Conservation (phyloP, 2,329 filamentous ascomycete species). For the Xylaria multiplex region DNA sequence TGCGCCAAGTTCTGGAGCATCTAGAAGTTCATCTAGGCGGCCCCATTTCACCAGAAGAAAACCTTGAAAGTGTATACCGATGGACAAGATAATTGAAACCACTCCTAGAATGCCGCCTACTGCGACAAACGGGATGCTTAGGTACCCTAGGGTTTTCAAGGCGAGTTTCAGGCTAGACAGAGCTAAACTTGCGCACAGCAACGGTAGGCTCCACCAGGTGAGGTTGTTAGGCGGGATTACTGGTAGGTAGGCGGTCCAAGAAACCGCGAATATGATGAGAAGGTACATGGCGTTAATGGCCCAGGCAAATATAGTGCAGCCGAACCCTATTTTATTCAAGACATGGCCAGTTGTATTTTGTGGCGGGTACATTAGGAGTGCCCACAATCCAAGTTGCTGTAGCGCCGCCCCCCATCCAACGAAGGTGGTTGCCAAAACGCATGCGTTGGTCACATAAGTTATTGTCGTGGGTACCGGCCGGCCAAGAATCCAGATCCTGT, state of each 20-base stretch:
- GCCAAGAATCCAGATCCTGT: no score
- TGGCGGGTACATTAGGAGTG: neutral
- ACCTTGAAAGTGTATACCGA: no score
- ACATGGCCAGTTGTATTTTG: no score
- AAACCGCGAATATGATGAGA: neutral
- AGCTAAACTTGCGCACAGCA: neutral
- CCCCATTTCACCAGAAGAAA: no score
- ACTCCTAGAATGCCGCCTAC: neutral
- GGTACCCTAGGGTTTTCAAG: neutral
- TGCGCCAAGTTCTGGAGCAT: no score
- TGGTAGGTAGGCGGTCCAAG: no score
- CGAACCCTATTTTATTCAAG: no score
- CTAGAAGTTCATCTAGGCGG: no score
- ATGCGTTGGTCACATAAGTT: neutral
- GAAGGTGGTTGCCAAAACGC: neutral
- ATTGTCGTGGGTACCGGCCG: no score
- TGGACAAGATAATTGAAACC: neutral
- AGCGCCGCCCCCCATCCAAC: neutral
- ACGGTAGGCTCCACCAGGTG: neutral
- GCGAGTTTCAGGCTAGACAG: neutral
- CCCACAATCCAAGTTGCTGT: slow-evolving; percentile 3
- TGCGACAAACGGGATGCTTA: neutral
- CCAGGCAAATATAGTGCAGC: no score
- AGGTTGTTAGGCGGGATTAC: neutral
- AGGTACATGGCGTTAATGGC: neutral